A percentile compares a stretch with the other conserved stretches of the same genome.
Evolutionary conservation across 164 flowering plant species (phyloP).

Genomic region (Tetracentron sinense): DNA sequence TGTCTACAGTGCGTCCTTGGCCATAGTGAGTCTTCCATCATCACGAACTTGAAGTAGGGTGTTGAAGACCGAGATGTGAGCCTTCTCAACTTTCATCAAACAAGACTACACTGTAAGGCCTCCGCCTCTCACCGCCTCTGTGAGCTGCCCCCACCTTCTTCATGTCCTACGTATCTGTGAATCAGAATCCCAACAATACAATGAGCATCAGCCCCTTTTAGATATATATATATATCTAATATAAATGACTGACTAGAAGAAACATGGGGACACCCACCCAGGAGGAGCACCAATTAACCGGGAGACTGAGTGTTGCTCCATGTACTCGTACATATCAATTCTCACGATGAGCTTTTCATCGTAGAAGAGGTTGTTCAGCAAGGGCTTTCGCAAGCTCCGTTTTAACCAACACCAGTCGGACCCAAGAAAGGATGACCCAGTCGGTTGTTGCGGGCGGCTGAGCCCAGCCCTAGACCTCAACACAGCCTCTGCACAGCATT

Average conservation of each 20-base stretch:
- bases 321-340: constrained; percentile 95
- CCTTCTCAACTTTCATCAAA: constrained; percentile 95
- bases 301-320: constrained; percentile 93
- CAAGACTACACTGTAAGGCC: constrained; percentile 79
- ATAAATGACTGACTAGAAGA: neutral
- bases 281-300: constrained; percentile 95
- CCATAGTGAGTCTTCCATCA: constrained; percentile 92
- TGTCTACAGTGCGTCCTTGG: constrained; percentile 89
- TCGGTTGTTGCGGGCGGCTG: constrained; percentile 81
- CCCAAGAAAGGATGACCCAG: constrained; percentile 83
- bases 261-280: constrained; percentile 45
- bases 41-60: constrained; percentile 86
- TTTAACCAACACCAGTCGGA: constrained; percentile 96
- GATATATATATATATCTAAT: neutral
- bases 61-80: constrained; percentile 75
- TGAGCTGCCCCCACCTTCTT: constrained; percentile 97
- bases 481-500: constrained; percentile 80
- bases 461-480: constrained; percentile 82
- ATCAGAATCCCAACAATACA: neutral
- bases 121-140: constrained; percentile 85
- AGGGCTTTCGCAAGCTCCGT: constrained; percentile 95
- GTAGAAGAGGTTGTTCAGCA: constrained; percentile 87
- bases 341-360: constrained; percentile 73
- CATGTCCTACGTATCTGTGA: constrained; percentile 82
- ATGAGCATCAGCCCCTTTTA: constrained; percentile 5